A percentile compares a stretch with the other conserved stretches of the same genome.
phyloP scores from a whole-genome alignment of 108 stramenopile species.

The Asterionellopsis glacialis region DNA sequence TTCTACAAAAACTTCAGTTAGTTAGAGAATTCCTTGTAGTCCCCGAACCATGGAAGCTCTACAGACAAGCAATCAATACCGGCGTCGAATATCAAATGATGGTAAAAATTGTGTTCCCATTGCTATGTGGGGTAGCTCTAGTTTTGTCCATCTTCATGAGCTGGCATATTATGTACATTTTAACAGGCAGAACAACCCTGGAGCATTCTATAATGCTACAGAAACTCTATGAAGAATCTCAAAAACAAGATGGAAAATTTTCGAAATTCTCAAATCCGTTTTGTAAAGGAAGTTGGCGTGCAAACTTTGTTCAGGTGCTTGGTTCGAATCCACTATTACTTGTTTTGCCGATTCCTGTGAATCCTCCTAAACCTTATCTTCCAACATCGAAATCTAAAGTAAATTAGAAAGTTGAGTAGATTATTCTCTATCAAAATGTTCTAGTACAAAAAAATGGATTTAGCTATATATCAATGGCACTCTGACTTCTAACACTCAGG shows the following conservation, averaged over 20 bases:
- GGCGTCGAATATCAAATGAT: constrained; percentile 14
- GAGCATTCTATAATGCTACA: constrained; percentile 33
- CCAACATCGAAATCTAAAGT: background rate
- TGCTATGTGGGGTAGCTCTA: constrained; percentile 30
- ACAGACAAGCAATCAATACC: constrained; percentile 6
- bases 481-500: background rate
- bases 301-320: constrained; percentile 23
- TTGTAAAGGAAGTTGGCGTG: constrained; percentile 30
- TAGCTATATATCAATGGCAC: background rate
- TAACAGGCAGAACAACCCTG: constrained; percentile 32
- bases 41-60: constrained; percentile 40
- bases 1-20: too few relatives aligned
- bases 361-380: constrained; percentile 16
- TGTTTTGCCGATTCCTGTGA: constrained; percentile 28
- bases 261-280: constrained; percentile 19
- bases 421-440: background rate
- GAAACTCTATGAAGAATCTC: background rate
- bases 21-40: constrained; percentile 28
- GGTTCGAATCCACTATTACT: constrained; percentile 22
- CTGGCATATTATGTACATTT: constrained; percentile 34
- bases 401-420: background rate
- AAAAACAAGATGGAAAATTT: background rate
- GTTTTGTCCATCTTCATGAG: constrained; percentile 24
- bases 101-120: constrained; percentile 38
- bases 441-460: constrained; percentile 3